Base-by-base conservation (phyloP, 179 eudicot species). In the Patellifolia procumbens region DNA sequence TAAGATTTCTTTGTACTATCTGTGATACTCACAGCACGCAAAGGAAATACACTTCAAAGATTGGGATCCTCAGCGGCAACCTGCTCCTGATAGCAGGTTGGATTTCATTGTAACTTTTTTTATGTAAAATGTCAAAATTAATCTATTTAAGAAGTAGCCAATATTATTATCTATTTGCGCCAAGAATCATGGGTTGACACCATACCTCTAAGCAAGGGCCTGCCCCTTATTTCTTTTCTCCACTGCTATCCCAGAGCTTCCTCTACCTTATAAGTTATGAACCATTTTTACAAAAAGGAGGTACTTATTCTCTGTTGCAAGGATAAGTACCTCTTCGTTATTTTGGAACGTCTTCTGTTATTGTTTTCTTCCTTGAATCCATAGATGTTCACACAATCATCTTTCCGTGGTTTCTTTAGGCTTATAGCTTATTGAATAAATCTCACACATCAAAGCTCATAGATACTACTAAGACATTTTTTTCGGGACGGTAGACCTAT, bases 11-110 rank as follows among this genome's bases (percentile, higher is more conserved):
- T 48, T 43, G 29, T 31, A 42, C 6, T 43, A 17, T 26, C 12
- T 81, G 60, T 76, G 53, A 19, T 64, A 15, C 69, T 45, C 35
- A 31, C 86, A 95, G 99, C 86, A 84, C 65, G 98, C 97, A 58
- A 93, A 85, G 82, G 93, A 89, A 83, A 91, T 89, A 62, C 91
- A 89, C 82, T 85, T 95, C 74, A 95, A 93, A 85, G 98, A 93
- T 67, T 90, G 90, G 92, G 99, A 95, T 73, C 70, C 89, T 53
- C 98, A 91, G 74, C 88, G 89, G 34, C 83, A 88, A 35, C 83
- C 89, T 82, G 64, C 86, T 24, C 97, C 96, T 67, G 96, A 93
- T 87, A 88, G 87, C 93, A 96, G 94, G 99, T 96, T 74, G 80
- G 78, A 72, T 32, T 49, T 78, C 52, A 74, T 49, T 31, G 29